A percentile compares a stretch with the other conserved stretches of the same genome.
These are phyloP conservation scores for Stenogyne calaminthoides DNA, from an alignment of 305 asterid genomes.

Conservation along the genomic window DNA sequence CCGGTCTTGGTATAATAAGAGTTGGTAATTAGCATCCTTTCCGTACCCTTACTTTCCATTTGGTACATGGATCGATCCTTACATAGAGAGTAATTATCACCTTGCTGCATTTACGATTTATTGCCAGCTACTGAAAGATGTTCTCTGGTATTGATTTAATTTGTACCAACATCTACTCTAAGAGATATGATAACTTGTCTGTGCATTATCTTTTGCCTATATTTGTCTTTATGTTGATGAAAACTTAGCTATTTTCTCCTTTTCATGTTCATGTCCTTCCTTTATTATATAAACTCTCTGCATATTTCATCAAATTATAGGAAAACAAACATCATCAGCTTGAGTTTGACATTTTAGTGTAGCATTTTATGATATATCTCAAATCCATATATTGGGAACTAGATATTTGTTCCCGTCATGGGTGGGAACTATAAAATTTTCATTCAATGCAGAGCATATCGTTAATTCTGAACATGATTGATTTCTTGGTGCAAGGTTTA, in stretches of 20 bases:
- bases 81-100: neutral
- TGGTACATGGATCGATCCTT: neutral
- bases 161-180: neutral
- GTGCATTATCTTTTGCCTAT: neutral
- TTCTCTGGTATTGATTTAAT: neutral
- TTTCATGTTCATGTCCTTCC: neutral
- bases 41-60: neutral
- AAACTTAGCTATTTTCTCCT: neutral
- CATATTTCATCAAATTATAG: neutral
- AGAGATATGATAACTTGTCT: neutral
- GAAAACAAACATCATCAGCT: neutral
- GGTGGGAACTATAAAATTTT: neutral
- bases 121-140: neutral
- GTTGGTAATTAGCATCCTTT: neutral
- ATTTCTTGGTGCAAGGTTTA: neutral
- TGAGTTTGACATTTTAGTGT: neutral
- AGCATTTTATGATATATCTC: neutral
- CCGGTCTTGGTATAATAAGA: neutral
- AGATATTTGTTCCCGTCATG: neutral
- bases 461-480: neutral
- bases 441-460: neutral
- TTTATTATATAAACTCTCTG: neutral
- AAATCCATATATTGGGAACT: neutral
- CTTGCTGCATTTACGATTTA: neutral
- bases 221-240: neutral